Evolutionary conservation across 2,329 filamentous ascomycete genomes (phyloP), one percentile per base, ranked within the genome.

Genomic region (Aspergillus phoenicis): DNA sequence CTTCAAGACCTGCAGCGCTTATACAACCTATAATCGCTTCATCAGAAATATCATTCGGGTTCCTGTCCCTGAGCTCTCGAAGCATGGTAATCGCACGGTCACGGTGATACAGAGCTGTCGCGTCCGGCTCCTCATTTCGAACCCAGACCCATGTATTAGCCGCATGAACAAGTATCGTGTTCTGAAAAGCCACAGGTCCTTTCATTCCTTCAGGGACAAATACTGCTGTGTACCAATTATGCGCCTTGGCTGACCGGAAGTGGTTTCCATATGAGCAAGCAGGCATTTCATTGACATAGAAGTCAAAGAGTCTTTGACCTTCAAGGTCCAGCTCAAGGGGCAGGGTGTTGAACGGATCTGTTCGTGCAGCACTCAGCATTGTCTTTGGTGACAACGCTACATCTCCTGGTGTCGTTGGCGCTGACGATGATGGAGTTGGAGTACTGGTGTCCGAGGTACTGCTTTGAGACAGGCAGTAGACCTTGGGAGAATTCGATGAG

Each of bases 151-250:
- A 71, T 0, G 73, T 75, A 59, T 75, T 78, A 30, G 76, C 72
- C 13, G 76, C 72, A 63, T 78, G 75, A 2, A 77, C 73, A 2
- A 77, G 68, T 26, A 77, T 72, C 3, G 73, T 76, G 51, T 77
- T 77, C 53, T 77, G 73, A 58, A 78, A 78, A 17, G 70, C 66
- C 28, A 76, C 68, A 10, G 70, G 63, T 3, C 76, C 75, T 66
- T 78, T 76, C 74, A 77, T 77, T n/a, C 68, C 76, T 58, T 75
- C 74, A 3, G 76, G 74, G 3, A 77, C 74, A 64, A 78, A 78
- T 8, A 77, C 74, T 2, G 68, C 61, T 2, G 68, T 73, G 56
- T 78, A 77, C 75, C 75, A 77, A 39, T 78, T 76, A 53, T 78
- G 74, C 8, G 76, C 73, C 28, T 72, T 71, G 7, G 63, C 36